Evolutionary conservation across 2,329 filamentous ascomycete species (phyloP), one percentile per base, ranked within the genome.

Genomic region (Alternaria brassicicola): DNA sequence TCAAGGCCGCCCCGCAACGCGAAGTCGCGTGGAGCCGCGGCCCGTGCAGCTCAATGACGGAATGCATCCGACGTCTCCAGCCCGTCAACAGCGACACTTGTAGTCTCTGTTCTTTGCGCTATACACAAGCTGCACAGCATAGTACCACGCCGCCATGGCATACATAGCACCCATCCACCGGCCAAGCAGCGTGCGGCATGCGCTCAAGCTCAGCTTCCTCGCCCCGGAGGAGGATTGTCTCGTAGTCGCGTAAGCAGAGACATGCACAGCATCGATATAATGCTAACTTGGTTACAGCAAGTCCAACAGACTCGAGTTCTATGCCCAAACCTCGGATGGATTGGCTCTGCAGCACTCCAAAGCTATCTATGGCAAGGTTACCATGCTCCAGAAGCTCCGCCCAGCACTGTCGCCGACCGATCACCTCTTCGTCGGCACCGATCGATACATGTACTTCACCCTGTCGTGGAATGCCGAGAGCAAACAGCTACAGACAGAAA

Each of bases 81-180:
- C 49, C 59, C 47, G 41, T 10, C 30, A 35, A 49, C 45, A 43
- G 45, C 52, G 47, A 45, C 46, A 46, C 38, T 55, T 33, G 17
- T 28, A 13, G 43, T 17, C 35, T 28, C 30, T 43, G n/a, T 39
- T 19, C 41, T 52, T 36, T 30, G 25, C 26, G 21, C 12, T 13
- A 26, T 49, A 15, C 30, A n/a, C 30, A 39, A 61, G 66, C 69
- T 65, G 62, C 55, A 63, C 53, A 46, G 9, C 9, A 33, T 7
- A 36, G 28, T 8, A 19, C 25, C 10, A 30, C 33, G 45, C 33
- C 63, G 73, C 36, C 59, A 99, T 99, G 95, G 91, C 95, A 51
- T 99, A 98, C 78, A 83, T 99, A 71, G 93, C 92, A 61, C 93
- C 95, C 36, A 95, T 99, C 56, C 95, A 99, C 78, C 86, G 89